Evolutionary conservation across 1,139 yeast genomes (phyloP).

Genomic region (Meyerozyma guilliermondii): DNA sequence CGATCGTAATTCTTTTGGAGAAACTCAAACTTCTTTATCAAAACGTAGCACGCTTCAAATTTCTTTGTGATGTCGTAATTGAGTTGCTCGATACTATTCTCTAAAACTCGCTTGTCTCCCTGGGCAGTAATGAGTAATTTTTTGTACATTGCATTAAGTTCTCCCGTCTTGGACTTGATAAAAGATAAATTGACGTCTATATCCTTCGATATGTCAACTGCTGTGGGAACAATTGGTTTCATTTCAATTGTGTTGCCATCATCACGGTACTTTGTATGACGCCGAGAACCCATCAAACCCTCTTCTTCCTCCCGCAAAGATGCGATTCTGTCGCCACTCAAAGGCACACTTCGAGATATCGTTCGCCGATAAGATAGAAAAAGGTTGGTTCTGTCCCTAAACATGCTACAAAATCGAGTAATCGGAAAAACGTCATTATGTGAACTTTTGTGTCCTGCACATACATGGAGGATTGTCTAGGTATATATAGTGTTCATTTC

Average conservation of each 20-base stretch:
- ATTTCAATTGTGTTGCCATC: conserved; percentile 36
- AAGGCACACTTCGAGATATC: conserved; percentile 42
- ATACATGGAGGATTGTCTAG: neutral
- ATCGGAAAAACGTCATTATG: neutral
- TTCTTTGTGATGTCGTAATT: conserved; percentile 68
- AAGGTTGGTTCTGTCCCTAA: conserved; percentile 69
- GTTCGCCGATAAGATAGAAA: conserved; percentile 70
- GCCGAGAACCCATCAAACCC: conserved; percentile 37
- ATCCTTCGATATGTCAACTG: conserved; percentile 68
- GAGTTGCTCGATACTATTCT: conserved; percentile 65
- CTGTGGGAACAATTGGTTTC: conserved; percentile 66
- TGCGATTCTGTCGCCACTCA: conserved; percentile 29
- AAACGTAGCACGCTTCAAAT: conserved; percentile 72
- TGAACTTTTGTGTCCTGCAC: neutral
- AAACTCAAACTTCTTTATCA: conserved; percentile 65
- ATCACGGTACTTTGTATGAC: conserved; percentile 12
- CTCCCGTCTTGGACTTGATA: conserved; percentile 47
- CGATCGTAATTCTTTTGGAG: conserved; percentile 33
- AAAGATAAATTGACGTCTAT: conserved; percentile 56
- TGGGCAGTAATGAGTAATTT: conserved; percentile 84
- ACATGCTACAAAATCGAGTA: conserved; percentile 34
- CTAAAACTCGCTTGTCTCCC: conserved; percentile 68
- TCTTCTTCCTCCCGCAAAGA: conserved; percentile 50
- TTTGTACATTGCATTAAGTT: conserved; percentile 66
- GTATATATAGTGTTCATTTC: conserved; percentile 4